phyloP scores from a whole-genome alignment of 2,329 filamentous ascomycete species.

The Penicillium digitatum region DNA sequence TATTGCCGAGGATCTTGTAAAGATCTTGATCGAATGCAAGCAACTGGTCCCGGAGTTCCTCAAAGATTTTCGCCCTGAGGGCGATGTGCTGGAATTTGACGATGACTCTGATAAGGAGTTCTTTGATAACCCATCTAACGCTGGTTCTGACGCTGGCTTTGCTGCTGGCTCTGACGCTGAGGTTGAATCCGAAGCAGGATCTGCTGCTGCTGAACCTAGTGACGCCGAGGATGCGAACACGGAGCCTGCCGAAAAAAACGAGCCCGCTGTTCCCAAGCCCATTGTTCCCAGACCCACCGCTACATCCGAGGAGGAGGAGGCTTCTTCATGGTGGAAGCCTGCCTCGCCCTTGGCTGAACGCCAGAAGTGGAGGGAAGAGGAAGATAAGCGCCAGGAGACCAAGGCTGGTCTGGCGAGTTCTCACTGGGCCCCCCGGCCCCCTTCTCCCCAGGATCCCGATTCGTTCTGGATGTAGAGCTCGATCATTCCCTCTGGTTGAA shows the following conservation, averaged over 20 bases:
- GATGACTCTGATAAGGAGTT: constrained; percentile 51
- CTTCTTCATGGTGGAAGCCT: background rate
- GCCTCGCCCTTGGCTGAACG: background rate
- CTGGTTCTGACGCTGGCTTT: background rate
- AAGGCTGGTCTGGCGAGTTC: background rate
- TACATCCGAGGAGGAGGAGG: background rate
- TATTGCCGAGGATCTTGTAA: constrained; percentile 69
- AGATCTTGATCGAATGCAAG: constrained; percentile 73
- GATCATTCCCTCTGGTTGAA: background rate
- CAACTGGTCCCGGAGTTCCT: constrained; percentile 83
- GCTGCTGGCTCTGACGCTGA: background rate
- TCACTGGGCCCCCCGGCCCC: background rate
- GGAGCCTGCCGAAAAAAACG: background rate
- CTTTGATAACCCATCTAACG: constrained; percentile 7
- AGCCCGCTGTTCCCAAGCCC: background rate
- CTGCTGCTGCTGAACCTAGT: background rate
- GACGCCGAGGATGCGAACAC: background rate
- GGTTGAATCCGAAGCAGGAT: background rate
- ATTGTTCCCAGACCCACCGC: background rate
- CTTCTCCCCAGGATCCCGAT: background rate
- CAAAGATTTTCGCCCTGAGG: constrained; percentile 50
- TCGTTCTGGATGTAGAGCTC: background rate
- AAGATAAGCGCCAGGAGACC: background rate
- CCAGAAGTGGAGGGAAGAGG: background rate
- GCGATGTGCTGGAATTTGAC: constrained; percentile 46